A percentile compares a stretch with the other conserved stretches of the same genome.
Conservation (phyloP, 1,284 basidiomycete species). For the Puccinia novopanici region DNA sequence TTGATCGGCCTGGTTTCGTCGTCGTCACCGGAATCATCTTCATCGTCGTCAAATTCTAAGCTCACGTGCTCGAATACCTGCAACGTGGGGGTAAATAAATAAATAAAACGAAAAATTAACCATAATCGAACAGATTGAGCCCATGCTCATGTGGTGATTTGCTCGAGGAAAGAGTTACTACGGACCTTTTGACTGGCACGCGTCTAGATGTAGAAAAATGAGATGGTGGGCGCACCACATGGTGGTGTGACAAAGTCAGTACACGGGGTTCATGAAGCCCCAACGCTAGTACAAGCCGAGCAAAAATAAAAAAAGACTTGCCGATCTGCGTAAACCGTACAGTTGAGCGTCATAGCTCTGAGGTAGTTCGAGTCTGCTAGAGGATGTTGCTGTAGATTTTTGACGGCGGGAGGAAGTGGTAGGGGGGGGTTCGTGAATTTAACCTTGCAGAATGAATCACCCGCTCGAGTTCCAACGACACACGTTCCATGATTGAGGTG, state of each 20-base stretch:
- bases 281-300: not conserved
- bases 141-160: not conserved
- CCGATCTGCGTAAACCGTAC: constrained; percentile 50
- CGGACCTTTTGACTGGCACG: constrained; percentile 49
- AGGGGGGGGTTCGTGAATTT: not conserved
- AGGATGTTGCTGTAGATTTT: constrained; percentile 16
- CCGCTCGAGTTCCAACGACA: too few species aligned
- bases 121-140: not conserved
- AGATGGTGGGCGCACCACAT: not conserved
- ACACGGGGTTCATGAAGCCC: not conserved
- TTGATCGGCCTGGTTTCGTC: constrained; percentile 24
- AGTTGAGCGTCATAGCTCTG: constrained; percentile 45
- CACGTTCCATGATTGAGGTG: too few species aligned
- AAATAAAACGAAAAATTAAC: not conserved
- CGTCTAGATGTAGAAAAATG: not conserved
- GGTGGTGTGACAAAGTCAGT: not conserved
- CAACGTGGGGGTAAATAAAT: not conserved
- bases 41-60: constrained; percentile 35
- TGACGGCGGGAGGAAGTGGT: not conserved
- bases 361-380: constrained; percentile 24
- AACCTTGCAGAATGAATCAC: too few species aligned
- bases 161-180: not conserved
- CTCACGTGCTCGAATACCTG: constrained; percentile 23
- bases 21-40: constrained; percentile 18
- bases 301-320: constrained; percentile 11